phyloP scores from a whole-genome alignment of 106 monocot genomes.

The Apostasia ramifera region DNA sequence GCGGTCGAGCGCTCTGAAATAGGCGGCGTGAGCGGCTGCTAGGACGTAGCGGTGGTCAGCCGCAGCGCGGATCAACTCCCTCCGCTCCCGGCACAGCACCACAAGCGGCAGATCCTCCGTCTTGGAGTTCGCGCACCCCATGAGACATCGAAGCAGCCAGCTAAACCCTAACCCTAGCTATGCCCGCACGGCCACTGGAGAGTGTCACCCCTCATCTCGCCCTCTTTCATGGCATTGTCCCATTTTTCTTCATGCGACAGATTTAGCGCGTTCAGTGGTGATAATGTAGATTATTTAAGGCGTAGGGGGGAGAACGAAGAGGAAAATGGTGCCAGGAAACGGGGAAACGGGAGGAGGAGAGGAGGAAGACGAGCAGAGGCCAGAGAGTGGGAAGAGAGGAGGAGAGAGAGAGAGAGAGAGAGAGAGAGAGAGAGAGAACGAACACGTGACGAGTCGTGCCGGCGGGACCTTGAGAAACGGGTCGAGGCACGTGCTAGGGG shows the following conservation, averaged over 20 bases:
- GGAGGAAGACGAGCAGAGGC: not conserved
- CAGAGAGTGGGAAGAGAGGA: not conserved
- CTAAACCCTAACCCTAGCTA: slow-evolving; percentile 13
- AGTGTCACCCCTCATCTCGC: not conserved
- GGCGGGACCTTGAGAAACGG: not conserved
- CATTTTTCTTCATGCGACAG: not conserved
- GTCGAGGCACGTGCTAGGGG: not conserved
- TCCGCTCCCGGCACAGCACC: slow-evolving; percentile 57
- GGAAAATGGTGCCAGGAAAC: not conserved
- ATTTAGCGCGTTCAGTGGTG: not conserved
- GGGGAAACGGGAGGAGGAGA: not conserved
- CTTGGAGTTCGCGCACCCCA: slow-evolving; percentile 79
- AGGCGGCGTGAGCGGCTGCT: slow-evolving; percentile 58
- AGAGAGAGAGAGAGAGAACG: not conserved
- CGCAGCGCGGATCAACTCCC: slow-evolving; percentile 61
- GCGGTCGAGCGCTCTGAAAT: slow-evolving; percentile 49
- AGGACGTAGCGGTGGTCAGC: slow-evolving; percentile 46
- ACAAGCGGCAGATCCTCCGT: slow-evolving; percentile 36
- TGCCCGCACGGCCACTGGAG: not conserved
- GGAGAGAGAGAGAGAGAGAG: not conserved
- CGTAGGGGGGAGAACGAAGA: not conserved
- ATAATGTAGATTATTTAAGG: not conserved
- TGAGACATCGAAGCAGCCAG: slow-evolving; percentile 12
- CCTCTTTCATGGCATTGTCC: not conserved
- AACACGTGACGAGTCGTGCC: slow-evolving; percentile 1